Conservation (phyloP, 2,329 filamentous ascomycete genomes). For the Diaporthe citriasiana region DNA sequence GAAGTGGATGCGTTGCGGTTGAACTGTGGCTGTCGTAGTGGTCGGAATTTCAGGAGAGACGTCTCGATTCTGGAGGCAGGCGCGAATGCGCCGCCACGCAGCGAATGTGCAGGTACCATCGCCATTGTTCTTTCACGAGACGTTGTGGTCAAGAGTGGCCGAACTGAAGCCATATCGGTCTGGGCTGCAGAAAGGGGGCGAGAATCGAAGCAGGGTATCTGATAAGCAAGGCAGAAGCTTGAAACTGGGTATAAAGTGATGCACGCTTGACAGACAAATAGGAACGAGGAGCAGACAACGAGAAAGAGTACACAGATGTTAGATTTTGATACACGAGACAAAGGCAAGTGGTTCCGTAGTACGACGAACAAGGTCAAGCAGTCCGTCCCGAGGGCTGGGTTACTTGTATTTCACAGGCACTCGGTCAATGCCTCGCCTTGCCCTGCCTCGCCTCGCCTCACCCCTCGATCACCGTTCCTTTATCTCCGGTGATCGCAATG, state of each 20-base stretch:
- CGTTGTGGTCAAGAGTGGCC: constrained; percentile 28
- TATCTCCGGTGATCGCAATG: constrained; percentile 43
- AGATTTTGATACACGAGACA: constrained; percentile 27
- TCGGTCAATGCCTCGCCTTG: constrained; percentile 16
- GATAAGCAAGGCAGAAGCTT: constrained; percentile 24
- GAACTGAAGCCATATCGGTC: constrained; percentile 39
- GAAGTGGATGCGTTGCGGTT: constrained; percentile 39
- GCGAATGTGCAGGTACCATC: constrained; percentile 23
- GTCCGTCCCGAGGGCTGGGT: constrained; percentile 13
- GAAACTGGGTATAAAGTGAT: constrained; percentile 22
- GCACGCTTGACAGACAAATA: constrained; percentile 31
- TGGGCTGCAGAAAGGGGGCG: constrained; percentile 3
- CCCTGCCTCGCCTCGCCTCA: background rate
- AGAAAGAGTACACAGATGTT: background rate
- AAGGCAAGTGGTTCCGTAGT: constrained; percentile 10
- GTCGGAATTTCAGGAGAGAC: constrained; percentile 38
- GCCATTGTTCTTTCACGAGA: constrained; percentile 24
- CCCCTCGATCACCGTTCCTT: constrained; percentile 23
- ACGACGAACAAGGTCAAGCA: background rate
- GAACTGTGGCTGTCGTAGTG: constrained; percentile 42
- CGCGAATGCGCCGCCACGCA: constrained; percentile 27
- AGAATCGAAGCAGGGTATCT: constrained; percentile 2
- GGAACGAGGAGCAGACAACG: background rate
- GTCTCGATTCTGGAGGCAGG: constrained; percentile 31
- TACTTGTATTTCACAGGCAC: constrained; percentile 30